Percentiles rank a stretch among this genome's conserved stretches.
phyloP scores from a whole-genome alignment of 1,284 basidiomycete species.

The Trametes pubescens region DNA sequence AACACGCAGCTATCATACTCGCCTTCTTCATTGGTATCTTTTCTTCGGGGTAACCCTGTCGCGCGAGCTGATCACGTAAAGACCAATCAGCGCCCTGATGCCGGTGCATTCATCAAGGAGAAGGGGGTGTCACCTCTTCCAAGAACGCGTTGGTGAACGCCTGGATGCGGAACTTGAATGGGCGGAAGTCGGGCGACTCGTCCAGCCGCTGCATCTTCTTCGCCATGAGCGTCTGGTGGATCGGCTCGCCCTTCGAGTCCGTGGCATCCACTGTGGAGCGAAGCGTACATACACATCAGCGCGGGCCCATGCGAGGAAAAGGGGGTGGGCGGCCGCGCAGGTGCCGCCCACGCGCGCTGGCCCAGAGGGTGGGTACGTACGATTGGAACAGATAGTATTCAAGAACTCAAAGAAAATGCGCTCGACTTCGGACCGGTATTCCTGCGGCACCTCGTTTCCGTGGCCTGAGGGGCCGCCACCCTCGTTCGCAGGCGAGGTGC shows the following conservation, averaged over 20 bases:
- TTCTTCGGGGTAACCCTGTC: slow-evolving; percentile 83
- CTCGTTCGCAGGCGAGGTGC: slow-evolving; percentile 42
- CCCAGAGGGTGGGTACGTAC: slow-evolving; percentile 56
- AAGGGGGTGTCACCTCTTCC: slow-evolving; percentile 73
- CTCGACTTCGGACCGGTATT: slow-evolving; percentile 86
- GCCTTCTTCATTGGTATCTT: slow-evolving; percentile 92
- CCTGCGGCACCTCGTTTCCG: slow-evolving; percentile 78
- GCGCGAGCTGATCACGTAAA: slow-evolving; percentile 63
- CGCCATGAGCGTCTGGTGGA: slow-evolving; percentile 99
- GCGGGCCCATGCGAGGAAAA: slow-evolving; percentile 10
- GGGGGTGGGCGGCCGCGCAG: slow-evolving; percentile 1
- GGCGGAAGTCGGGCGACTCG: slow-evolving; percentile 95
- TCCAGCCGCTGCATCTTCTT: slow-evolving; percentile 97
- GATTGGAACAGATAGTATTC: slow-evolving; percentile 89
- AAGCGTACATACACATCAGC: slow-evolving; percentile 27
- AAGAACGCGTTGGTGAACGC: slow-evolving; percentile 98
- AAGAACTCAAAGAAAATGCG: slow-evolving; percentile 92
- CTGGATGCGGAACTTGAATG: slow-evolving; percentile 99
- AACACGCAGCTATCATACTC: slow-evolving; percentile 35
- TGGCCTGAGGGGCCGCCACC: slow-evolving; percentile 41
- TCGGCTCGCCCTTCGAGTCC: slow-evolving; percentile 94
- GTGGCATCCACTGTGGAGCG: slow-evolving; percentile 82
- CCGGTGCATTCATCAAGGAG: slow-evolving; percentile 20
- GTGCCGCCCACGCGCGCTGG: slow-evolving; percentile 5
- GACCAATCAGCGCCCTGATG: slow-evolving; percentile 22